Conservation (phyloP, 108 stramenopile genomes). For the Cyclotella cryptica region DNA sequence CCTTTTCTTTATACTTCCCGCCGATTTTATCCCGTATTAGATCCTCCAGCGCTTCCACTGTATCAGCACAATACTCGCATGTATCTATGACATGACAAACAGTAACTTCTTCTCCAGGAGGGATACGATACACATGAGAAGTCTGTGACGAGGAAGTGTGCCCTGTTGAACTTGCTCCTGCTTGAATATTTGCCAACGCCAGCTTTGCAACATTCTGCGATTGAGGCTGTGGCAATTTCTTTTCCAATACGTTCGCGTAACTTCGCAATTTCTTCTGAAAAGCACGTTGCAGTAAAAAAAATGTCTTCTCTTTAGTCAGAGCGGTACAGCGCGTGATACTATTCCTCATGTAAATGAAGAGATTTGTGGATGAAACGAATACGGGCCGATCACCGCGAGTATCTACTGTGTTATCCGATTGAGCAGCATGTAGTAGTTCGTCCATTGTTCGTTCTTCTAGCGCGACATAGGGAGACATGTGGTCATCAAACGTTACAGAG, state of each 20-base stretch:
- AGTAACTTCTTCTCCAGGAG: slow-evolving; percentile 86
- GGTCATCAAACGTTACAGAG: slow-evolving; percentile 93
- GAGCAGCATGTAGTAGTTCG: slow-evolving; percentile 79
- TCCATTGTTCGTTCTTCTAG: slow-evolving; percentile 93
- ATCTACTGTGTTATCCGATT: slow-evolving; percentile 87
- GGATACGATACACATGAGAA: slow-evolving; percentile 65
- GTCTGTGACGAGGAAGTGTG: slow-evolving; percentile 20
- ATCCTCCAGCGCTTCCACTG: slow-evolving; percentile 94
- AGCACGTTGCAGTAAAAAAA: slow-evolving; percentile 89
- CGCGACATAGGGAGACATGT: slow-evolving; percentile 96
- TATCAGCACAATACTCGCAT: slow-evolving; percentile 98
- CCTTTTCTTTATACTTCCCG: slow-evolving; percentile 73
- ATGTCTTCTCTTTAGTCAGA: slow-evolving; percentile 94
- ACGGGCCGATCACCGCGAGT: slow-evolving; percentile 92
- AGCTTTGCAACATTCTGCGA: slow-evolving; percentile 46
- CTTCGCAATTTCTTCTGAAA: slow-evolving; percentile 86
- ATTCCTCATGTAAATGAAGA: slow-evolving; percentile 98
- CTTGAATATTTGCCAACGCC: slow-evolving; percentile 58
- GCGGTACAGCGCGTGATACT: slow-evolving; percentile 94
- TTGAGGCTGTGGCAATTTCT: slow-evolving; percentile 75
- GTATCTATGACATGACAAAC: slow-evolving; percentile 96
- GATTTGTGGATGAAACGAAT: slow-evolving; percentile 90
- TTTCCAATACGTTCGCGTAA: slow-evolving; percentile 85
- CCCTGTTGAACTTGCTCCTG: slow-evolving; percentile 8
- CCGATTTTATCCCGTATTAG: slow-evolving; percentile 93